phyloP scores from a whole-genome alignment of 306 rosid species.

The Alnus rubra region DNA sequence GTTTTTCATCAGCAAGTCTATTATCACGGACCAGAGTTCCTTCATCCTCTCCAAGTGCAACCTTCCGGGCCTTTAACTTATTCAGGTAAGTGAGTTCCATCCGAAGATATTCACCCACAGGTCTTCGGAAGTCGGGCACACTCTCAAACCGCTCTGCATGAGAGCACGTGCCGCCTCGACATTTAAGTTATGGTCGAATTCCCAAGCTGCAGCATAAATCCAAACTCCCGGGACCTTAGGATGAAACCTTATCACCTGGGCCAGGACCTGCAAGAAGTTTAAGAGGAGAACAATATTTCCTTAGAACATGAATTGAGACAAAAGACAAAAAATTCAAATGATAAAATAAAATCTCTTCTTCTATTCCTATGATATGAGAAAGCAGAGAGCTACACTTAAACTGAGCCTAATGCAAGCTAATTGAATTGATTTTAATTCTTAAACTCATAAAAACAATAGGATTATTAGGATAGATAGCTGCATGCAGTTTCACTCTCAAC shows the following conservation, averaged over 20 bases:
- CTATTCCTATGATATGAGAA: background rate
- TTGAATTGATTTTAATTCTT: background rate
- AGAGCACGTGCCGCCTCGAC: slow-evolving; percentile 82
- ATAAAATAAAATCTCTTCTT: background rate
- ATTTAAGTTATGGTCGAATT: slow-evolving; percentile 80
- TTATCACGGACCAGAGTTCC: slow-evolving; percentile 53
- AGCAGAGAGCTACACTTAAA: background rate
- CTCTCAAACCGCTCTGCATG: slow-evolving; percentile 87
- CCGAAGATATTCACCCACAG: slow-evolving; percentile 96
- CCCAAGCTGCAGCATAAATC: slow-evolving; percentile 99
- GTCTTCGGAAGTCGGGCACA: slow-evolving; percentile 72
- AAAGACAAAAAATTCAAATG: background rate
- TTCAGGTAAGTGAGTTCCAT: slow-evolving; percentile 90
- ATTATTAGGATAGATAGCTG: background rate
- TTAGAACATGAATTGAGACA: background rate
- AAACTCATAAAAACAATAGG: background rate
- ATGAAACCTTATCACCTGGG: slow-evolving; percentile 75
- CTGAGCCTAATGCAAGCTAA: background rate
- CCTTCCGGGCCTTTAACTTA: slow-evolving; percentile 84
- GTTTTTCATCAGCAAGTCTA: slow-evolving; percentile 52
- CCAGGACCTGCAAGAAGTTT: slow-evolving; percentile 57
- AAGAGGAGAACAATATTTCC: background rate
- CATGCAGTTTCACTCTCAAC: background rate
- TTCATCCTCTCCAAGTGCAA: slow-evolving; percentile 89
- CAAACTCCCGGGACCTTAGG: slow-evolving; percentile 87